These are phyloP conservation scores for Amanita polypyramis DNA, from an alignment of 768 basidiomycete genomes.

Conservation along the genomic window DNA sequence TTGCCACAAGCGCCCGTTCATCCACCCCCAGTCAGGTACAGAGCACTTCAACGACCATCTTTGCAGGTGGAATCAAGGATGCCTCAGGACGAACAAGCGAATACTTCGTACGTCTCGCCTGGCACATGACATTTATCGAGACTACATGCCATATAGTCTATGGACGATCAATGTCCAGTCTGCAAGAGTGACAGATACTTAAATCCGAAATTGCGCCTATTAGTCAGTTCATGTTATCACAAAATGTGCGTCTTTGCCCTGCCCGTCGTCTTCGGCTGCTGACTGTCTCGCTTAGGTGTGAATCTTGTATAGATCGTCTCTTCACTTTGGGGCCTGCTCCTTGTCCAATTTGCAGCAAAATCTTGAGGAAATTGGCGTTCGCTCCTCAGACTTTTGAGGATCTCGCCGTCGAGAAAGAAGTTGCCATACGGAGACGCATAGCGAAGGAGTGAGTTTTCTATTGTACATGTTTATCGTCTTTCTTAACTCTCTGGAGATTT, in stretches of 20 bases:
- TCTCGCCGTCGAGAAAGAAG: constrained; percentile 87
- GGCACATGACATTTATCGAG: not conserved
- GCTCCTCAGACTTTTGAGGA: constrained; percentile 93
- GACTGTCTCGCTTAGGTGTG: constrained; percentile 56
- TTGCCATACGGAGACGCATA: constrained; percentile 77
- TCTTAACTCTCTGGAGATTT: constrained; percentile 43
- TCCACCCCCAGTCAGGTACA: constrained; percentile 58
- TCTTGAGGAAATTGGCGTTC: constrained; percentile 88
- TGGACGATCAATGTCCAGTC: constrained; percentile 93
- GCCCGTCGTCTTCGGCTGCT: not conserved
- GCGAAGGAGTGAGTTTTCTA: constrained; percentile 64
- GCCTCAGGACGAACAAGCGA: constrained; percentile 73
- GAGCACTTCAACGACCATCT: constrained; percentile 64
- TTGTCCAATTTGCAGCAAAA: constrained; percentile 86
- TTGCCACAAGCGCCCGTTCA: constrained; percentile 41
- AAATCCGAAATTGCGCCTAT: constrained; percentile 85
- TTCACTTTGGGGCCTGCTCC: constrained; percentile 95
- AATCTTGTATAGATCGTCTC: constrained; percentile 93
- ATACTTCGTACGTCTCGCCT: constrained; percentile 51
- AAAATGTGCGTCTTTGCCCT: constrained; percentile 61
- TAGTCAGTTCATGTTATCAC: constrained; percentile 96
- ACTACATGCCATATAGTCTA: constrained; percentile 36
- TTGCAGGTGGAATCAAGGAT: constrained; percentile 82
- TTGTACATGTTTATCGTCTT: constrained; percentile 2
- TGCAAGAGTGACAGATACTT: constrained; percentile 96